Conservation (phyloP, 2,329 filamentous ascomycete genomes). For the Penicillium verrucosum region DNA sequence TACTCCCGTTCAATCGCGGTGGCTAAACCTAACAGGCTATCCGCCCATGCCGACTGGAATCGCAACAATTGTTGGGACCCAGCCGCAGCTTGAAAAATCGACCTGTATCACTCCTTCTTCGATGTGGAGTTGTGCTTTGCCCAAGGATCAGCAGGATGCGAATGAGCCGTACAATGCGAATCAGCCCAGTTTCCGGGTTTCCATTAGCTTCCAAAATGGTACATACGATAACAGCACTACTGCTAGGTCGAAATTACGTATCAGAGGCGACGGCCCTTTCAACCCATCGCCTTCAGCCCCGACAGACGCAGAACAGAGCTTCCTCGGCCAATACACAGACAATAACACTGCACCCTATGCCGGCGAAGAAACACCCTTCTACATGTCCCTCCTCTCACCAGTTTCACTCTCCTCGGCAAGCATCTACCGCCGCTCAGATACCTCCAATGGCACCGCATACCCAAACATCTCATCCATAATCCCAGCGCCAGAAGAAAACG, state of each 20-base stretch:
- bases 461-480: constrained; percentile 55
- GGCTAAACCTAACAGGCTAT: constrained; percentile 82
- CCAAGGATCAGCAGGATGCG: constrained; percentile 69
- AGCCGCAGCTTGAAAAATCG: constrained; percentile 61
- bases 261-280: constrained; percentile 37
- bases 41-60: constrained; percentile 83
- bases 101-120: constrained; percentile 70
- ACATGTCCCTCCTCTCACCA: constrained; percentile 65
- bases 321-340: constrained; percentile 84
- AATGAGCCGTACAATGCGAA: constrained; percentile 62
- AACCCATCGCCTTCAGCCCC: constrained; percentile 48
- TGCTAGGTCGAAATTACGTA: constrained; percentile 36
- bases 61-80: constrained; percentile 71
- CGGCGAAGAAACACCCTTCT: constrained; percentile 86
- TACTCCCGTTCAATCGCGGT: constrained; percentile 53
- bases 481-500: constrained; percentile 59
- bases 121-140: constrained; percentile 81
- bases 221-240: constrained; percentile 61
- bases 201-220: constrained; percentile 63
- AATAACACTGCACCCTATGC: constrained; percentile 67
- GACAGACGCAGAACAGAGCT: constrained; percentile 65
- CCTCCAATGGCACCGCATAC: constrained; percentile 26
- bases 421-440: constrained; percentile 36
- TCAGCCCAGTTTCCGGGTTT: constrained; percentile 74
- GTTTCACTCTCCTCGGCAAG: constrained; percentile 40